Evolutionary conservation across 768 basidiomycete species (phyloP).

Genomic region (Tulasnella calospora): DNA sequence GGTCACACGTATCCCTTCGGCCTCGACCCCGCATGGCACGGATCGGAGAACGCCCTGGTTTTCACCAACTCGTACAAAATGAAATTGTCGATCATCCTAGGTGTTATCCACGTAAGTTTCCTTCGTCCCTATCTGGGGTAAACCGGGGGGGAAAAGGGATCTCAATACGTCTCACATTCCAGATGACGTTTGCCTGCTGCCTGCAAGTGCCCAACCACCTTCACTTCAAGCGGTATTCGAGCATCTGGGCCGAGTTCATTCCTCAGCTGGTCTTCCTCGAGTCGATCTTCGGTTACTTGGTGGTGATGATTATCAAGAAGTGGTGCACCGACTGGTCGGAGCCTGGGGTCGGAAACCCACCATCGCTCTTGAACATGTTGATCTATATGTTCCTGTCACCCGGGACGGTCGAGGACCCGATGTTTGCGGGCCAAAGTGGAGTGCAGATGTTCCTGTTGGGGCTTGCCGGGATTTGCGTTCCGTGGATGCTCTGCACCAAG

Average conservation of each 20-base stretch:
- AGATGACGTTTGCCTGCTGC: slow-evolving; percentile 99
- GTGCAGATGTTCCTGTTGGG: slow-evolving; percentile 76
- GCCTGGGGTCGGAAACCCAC: slow-evolving; percentile 52
- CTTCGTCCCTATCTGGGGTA: not conserved
- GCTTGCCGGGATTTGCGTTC: slow-evolving; percentile 81
- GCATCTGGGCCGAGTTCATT: slow-evolving; percentile 91
- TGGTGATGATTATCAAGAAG: slow-evolving; percentile 92
- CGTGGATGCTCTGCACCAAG: slow-evolving; percentile 89
- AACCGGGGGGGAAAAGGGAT: not conserved
- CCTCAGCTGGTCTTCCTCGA: slow-evolving; percentile 97
- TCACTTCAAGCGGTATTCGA: slow-evolving; percentile 79
- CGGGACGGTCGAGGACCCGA: slow-evolving; percentile 63
- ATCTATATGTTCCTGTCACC: slow-evolving; percentile 95
- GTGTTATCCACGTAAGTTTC: slow-evolving; percentile 83
- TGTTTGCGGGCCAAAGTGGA: slow-evolving; percentile 83
- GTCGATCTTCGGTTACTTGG: slow-evolving; percentile 96
- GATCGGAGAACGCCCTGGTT: slow-evolving; percentile 80
- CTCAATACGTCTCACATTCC: not conserved
- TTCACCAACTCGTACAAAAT: slow-evolving; percentile 99
- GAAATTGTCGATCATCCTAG: slow-evolving; percentile 97
- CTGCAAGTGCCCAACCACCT: slow-evolving; percentile 94
- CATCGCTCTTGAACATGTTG: slow-evolving; percentile 90
- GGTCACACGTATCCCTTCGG: slow-evolving; percentile 87
- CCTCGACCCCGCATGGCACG: slow-evolving; percentile 93
- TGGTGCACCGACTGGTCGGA: slow-evolving; percentile 92